Evolutionary conservation across 345 rosid species (phyloP).

Genomic region (Corymbia maculata): DNA sequence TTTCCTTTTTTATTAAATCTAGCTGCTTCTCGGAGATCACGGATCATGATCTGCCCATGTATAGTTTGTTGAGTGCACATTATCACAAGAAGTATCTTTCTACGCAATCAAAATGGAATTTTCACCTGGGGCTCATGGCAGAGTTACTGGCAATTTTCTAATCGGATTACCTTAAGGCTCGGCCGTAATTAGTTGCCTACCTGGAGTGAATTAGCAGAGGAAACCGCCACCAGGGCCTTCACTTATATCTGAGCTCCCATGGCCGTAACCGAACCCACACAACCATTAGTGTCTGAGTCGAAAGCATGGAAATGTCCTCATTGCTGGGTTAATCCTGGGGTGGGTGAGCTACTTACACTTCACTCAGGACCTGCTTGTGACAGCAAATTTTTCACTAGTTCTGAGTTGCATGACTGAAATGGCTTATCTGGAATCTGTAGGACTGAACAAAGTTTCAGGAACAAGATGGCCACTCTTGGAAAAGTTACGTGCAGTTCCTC

Average conservation of each 20-base stretch:
- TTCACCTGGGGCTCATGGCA: neutral
- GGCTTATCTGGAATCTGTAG: neutral
- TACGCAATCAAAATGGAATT: neutral
- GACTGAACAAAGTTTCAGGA: neutral
- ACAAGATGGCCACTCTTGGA: constrained; percentile 31
- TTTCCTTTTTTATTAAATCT: neutral
- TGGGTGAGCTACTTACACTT: neutral
- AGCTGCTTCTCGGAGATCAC: neutral
- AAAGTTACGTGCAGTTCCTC: constrained; percentile 27
- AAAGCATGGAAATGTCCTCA: neutral
- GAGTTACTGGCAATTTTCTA: neutral
- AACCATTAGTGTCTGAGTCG: neutral
- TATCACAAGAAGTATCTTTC: neutral
- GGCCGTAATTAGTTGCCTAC: neutral
- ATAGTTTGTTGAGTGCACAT: neutral
- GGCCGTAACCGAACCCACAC: neutral
- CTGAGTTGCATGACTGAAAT: neutral
- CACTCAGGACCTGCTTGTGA: neutral
- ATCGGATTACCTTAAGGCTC: neutral
- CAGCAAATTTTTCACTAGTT: neutral
- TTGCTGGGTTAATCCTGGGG: neutral
- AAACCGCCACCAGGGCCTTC: neutral
- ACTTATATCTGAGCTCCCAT: neutral
- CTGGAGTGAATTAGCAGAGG: neutral
- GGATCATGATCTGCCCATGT: neutral